Base-by-base conservation (phyloP, 345 rosid genomes). In the Euclidium syriacum region DNA sequence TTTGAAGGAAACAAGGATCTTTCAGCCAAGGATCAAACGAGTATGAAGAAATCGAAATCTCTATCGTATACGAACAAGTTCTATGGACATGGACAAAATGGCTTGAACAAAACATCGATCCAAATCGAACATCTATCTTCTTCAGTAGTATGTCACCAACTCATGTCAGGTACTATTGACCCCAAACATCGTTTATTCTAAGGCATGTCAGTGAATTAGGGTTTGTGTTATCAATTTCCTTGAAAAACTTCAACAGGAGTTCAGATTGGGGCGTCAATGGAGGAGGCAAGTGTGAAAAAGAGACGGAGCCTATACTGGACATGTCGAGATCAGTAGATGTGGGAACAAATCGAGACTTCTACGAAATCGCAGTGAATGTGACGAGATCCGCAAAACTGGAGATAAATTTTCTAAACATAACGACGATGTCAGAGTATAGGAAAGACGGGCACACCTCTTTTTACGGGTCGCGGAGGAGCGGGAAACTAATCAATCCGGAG, bases 121-220 rank as follows among this genome's bases (percentile, higher is more conserved):
- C 89, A 5, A 78, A 61, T 54, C 76, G 68, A 6, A 84, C 95
- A 9, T 62, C 71, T 0, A 80, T 85, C 67, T 90, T 90, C 85
- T 94, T 94, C 75, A 80, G 73, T 64, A 84, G 96, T 83, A 70
- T 73, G 88, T 80, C 99, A 26, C 97, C 99, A 14, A 52, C 75
- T 12, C 99, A 90, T 61, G 40, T 70, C 58, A 82, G 79, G 98
- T 87, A 75, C 55, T 5, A 27, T 9, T 25, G 3, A 49, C 2
- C n/a, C n/a, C 36, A 22, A 5, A 3, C 0, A n/a, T n/a, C n/a
- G n/a, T n/a, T n/a, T n/a, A n/a, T n/a, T n/a, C n/a, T n/a, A n/a
- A n/a, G n/a, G n/a, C n/a, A n/a, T n/a, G n/a, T n/a, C n/a, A n/a
- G n/a, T n/a, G n/a, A n/a, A n/a, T n/a, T n/a, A n/a, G n/a, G n/a